These are phyloP conservation scores for Puccinia sorghi DNA, from an alignment of 1,284 basidiomycete genomes.

Conservation along the genomic window DNA sequence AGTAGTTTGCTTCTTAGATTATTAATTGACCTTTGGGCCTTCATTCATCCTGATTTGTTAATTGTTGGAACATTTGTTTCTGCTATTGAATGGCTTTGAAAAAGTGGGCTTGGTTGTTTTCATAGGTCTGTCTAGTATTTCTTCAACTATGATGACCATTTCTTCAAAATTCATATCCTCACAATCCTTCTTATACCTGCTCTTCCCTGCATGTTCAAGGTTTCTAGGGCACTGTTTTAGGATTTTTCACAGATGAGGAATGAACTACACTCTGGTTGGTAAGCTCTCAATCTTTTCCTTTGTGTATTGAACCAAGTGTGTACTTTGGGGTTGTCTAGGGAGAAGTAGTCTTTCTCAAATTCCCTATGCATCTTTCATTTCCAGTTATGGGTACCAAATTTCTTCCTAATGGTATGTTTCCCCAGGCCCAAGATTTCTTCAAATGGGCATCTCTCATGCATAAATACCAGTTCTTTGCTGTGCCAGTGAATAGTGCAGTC, in stretches of 20 bases:
- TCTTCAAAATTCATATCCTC: not conserved
- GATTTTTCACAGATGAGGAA: not conserved
- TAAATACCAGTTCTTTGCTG: not conserved
- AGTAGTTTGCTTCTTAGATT: no score
- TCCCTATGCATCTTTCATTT: not conserved
- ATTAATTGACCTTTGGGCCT: no score
- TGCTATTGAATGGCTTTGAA: no score
- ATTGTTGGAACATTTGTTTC: no score
- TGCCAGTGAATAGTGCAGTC: not conserved
- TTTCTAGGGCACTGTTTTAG: not conserved
- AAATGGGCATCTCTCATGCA: not conserved
- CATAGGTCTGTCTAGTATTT: not conserved
- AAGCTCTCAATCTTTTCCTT: not conserved
- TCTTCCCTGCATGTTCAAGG: not conserved
- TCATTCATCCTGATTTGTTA: not conserved
- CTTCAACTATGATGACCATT: constrained; percentile 1
- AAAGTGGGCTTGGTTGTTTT: not conserved
- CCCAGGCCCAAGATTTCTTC: not conserved
- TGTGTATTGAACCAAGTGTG: not conserved
- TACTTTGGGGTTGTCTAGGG: not conserved
- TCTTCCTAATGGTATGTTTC: not conserved
- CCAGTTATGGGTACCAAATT: not conserved
- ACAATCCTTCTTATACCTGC: not conserved
- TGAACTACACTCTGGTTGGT: not conserved
- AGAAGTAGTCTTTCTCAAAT: not conserved